Percentiles rank a stretch among this genome's conserved stretches.
Conservation (phyloP, 106 monocot genomes). For the Dioscorea dumetorum region DNA sequence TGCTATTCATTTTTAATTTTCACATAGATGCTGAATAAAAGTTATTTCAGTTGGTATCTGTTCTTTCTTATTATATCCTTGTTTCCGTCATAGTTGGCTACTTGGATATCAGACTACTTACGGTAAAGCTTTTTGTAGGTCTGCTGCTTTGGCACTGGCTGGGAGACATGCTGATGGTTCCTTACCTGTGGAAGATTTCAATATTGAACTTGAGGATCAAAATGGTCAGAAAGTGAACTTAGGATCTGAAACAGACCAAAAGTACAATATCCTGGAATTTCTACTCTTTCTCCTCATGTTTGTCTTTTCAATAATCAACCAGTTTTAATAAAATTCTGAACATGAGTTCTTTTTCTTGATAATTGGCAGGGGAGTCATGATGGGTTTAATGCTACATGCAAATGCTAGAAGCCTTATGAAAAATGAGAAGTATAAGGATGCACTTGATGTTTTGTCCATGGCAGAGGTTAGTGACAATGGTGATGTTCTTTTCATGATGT, state of each 20-base stretch:
- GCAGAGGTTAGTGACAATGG: slow-evolving; percentile 57
- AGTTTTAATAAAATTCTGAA: too few species aligned
- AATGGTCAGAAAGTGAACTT: slow-evolving; percentile 72
- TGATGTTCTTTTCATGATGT: too few species aligned
- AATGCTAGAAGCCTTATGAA: slow-evolving; percentile 70
- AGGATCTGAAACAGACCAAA: slow-evolving; percentile 68
- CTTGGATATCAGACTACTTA: too few species aligned
- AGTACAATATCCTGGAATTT: slow-evolving; percentile 20
- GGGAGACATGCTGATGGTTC: slow-evolving; percentile 71
- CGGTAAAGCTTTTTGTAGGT: slow-evolving; percentile 22
- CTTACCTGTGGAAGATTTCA: slow-evolving; percentile 71
- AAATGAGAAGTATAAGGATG: slow-evolving; percentile 61
- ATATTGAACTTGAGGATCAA: slow-evolving; percentile 92
- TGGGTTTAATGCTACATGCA: slow-evolving; percentile 90
- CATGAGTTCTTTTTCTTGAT: background rate
- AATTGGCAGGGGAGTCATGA: slow-evolving; percentile 64
- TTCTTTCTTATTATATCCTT: background rate
- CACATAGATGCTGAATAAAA: too few species aligned
- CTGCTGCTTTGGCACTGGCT: slow-evolving; percentile 61
- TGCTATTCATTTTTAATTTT: too few species aligned
- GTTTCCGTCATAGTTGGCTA: background rate
- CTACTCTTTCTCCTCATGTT: too few species aligned
- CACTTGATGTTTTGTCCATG: slow-evolving; percentile 78
- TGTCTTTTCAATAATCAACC: too few species aligned
- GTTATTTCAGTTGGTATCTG: too few species aligned